Base-by-base conservation (phyloP, 116 monocot species). In the Cymodocea nodosa region DNA sequence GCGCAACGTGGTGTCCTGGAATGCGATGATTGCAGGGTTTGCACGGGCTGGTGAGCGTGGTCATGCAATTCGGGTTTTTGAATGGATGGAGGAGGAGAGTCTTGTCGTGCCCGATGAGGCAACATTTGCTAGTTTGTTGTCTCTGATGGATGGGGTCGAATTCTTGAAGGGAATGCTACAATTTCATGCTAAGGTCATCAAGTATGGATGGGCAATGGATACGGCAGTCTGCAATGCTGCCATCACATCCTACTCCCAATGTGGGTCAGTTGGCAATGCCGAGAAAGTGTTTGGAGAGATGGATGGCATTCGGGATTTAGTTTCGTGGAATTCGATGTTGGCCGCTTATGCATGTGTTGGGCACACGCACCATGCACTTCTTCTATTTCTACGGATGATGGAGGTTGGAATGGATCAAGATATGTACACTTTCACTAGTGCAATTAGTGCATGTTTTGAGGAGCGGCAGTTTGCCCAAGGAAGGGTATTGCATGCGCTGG, bases 301-400 rank as follows among this genome's bases (percentile, higher is more conserved):
- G 72, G 72, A 55, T n/a, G 64, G 16, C 0, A 25, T 35, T 34
- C 73, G 74, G 59, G 87, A 92, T 37, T 68, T 80, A 61, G 85
- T 87, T n/a, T 73, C 79, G 6, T 92, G 87, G 85, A 92, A 92
- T 69, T 82, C 87, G 0, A 66, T 87, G 80, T 72, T 92, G 40
- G 84, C 85, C 15, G 85, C 85, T 60, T 87, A 77, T 64, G 74
- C 75, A 7, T 67, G 56, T 58, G 63, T 79, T 69, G 76, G 82
- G n/a, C 19, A 60, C 7, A 59, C 52, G 0, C 64, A 39, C 35
- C 13, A 69, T 11, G 79, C 87, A 15, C 52, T 83, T 24, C 20
- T 64, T 23, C 65, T 92, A 2, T 87, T 85, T 68, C 62, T 63
- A 6, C 59, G 51, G 52, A 85, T 87, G 85, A 79, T 52, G 50